These are phyloP conservation scores for Candida germanica DNA, from an alignment of 805 yeast genomes.

Conservation along the genomic window DNA sequence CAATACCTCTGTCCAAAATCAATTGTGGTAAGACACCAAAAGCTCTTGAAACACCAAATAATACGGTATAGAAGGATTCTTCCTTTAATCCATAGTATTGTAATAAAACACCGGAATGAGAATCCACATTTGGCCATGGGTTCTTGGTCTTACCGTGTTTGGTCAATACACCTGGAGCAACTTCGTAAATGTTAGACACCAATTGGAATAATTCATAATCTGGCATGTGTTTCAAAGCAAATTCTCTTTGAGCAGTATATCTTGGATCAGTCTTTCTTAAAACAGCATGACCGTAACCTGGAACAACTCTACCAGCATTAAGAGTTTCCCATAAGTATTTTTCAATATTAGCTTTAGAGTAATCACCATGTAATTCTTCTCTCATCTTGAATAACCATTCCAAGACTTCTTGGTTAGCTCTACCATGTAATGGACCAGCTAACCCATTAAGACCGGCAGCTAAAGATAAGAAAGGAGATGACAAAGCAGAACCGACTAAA, in stretches of 20 bases:
- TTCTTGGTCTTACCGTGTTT: constrained; percentile 83
- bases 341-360: constrained; percentile 53
- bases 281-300: constrained; percentile 89
- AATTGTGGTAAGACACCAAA: constrained; percentile 77
- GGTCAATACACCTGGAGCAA: constrained; percentile 72
- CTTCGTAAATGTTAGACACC: constrained; percentile 61
- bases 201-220: constrained; percentile 63
- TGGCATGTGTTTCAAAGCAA: constrained; percentile 60
- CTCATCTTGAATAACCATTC: constrained; percentile 67
- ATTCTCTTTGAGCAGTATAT: constrained; percentile 68
- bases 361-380: constrained; percentile 60
- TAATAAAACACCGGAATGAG: constrained; percentile 74
- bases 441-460: constrained; percentile 80
- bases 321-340: constrained; percentile 68
- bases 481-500: constrained; percentile 76
- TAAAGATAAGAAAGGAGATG: constrained; percentile 72
- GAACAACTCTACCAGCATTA: constrained; percentile 73
- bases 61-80: constrained; percentile 71
- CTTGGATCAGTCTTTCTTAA: constrained; percentile 82
- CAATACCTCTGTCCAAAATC: constrained; percentile 74
- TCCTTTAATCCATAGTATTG: constrained; percentile 78
- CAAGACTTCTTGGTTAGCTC: constrained; percentile 83
- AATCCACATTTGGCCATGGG: constrained; percentile 84
- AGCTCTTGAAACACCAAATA: constrained; percentile 80
- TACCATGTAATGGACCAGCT: constrained; percentile 85